Evolutionary conservation across 2,329 filamentous ascomycete species (phyloP).

Genomic region (Talaromyces sp.): DNA sequence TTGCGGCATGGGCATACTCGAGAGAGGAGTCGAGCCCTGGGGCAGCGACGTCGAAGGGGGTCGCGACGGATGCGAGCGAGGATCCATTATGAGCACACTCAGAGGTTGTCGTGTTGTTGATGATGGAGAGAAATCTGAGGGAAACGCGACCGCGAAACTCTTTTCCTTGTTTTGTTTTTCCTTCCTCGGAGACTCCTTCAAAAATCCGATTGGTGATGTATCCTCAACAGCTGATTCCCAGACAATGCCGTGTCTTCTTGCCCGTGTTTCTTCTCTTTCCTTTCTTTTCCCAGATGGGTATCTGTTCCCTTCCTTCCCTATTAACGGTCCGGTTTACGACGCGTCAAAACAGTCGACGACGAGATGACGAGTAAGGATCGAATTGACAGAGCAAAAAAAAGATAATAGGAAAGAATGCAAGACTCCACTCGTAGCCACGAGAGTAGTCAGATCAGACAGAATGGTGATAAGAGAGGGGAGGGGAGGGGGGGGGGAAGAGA

Average conservation of each 20-base stretch:
- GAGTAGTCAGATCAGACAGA: not conserved
- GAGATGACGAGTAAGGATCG: not conserved
- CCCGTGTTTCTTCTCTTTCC: not conserved
- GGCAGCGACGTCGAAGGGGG: conserved; percentile 45
- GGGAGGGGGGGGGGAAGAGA: too few relatives aligned
- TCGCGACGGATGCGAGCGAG: conserved; percentile 42
- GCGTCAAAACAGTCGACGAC: conserved; percentile 2
- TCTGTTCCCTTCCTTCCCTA: not conserved
- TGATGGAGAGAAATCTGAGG: not conserved
- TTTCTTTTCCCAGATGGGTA: not conserved
- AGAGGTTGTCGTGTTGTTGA: conserved; percentile 6
- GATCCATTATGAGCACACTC: conserved; percentile 35
- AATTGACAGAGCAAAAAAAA: not conserved
- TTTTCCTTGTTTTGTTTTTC: not conserved
- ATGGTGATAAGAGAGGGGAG: not conserved
- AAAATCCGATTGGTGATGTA: not conserved
- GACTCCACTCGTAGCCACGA: conserved; percentile 18
- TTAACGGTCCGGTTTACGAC: conserved; percentile 1
- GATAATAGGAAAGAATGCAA: conserved; percentile 15
- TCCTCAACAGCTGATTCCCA: not conserved
- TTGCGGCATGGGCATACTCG: conserved; percentile 46
- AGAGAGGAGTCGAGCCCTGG: conserved; percentile 43
- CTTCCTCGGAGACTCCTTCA: not conserved
- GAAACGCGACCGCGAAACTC: conserved; percentile 6
- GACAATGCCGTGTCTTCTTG: not conserved